These are phyloP conservation scores for Apiospora pterosperma DNA, from an alignment of 2,329 filamentous ascomycete genomes.

Conservation along the genomic window DNA sequence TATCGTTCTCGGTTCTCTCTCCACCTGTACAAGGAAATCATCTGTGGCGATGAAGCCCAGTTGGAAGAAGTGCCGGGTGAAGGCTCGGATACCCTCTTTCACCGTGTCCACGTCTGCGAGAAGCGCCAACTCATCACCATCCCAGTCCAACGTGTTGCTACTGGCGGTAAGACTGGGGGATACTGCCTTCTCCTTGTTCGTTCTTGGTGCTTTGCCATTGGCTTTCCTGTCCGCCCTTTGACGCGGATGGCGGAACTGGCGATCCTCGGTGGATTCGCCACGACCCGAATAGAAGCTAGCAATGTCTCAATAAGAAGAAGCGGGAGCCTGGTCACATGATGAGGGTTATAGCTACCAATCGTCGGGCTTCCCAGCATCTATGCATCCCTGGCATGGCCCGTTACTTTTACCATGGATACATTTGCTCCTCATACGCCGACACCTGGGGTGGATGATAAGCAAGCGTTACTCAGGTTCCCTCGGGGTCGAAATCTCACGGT, in stretches of 20 bases:
- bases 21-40: slow-evolving; percentile 44
- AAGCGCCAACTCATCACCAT: slow-evolving; percentile 46
- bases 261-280: slow-evolving; percentile 52
- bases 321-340: background rate
- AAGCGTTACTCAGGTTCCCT: slow-evolving; percentile 5
- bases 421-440: slow-evolving; percentile 54
- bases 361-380: slow-evolving; percentile 44
- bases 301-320: slow-evolving; percentile 4
- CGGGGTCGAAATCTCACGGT: slow-evolving; percentile 9
- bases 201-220: slow-evolving; percentile 25
- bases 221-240: slow-evolving; percentile 42
- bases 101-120: slow-evolving; percentile 47
- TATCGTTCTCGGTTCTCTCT: slow-evolving; percentile 42
- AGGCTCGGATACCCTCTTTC: slow-evolving; percentile 49
- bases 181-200: slow-evolving; percentile 22
- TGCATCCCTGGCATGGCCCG: slow-evolving; percentile 50
- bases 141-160: slow-evolving; percentile 30
- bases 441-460: slow-evolving; percentile 32
- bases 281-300: slow-evolving; percentile 48
- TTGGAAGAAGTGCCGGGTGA: slow-evolving; percentile 55
- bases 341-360: slow-evolving; percentile 42
- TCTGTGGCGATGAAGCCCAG: slow-evolving; percentile 56
- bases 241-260: slow-evolving; percentile 54
- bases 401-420: slow-evolving; percentile 46
- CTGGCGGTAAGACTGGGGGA: slow-evolving; percentile 19